A percentile compares a stretch with the other conserved stretches of the same genome.
phyloP scores from a whole-genome alignment of 768 basidiomycete species.

The Rhizopogon salebrosus region DNA sequence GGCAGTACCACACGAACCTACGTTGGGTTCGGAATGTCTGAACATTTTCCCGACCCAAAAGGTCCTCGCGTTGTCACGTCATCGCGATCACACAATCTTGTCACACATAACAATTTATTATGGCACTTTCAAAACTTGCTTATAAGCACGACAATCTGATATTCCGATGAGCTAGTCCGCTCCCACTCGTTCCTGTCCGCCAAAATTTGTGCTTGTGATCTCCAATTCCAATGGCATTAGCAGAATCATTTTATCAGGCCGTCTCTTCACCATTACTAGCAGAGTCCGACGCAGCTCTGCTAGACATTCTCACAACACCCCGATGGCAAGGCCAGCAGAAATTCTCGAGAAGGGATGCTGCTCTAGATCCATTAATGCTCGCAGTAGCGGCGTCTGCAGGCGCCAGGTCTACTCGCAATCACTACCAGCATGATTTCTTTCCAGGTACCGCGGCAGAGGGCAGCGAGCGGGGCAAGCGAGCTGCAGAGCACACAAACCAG shows the following conservation, averaged over 20 bases:
- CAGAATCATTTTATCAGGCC: slow-evolving; percentile 20
- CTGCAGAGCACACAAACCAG: slow-evolving; percentile 33
- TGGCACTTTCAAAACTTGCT: slow-evolving; percentile 1
- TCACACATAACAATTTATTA: not conserved
- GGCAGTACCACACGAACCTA: too few species aligned
- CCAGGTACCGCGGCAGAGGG: slow-evolving; percentile 31
- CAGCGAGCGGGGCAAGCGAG: slow-evolving; percentile 49
- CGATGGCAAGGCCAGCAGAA: slow-evolving; percentile 32
- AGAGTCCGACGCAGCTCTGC: slow-evolving; percentile 53
- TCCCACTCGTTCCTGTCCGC: not conserved
- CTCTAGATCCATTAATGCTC: slow-evolving; percentile 74
- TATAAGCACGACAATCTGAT: slow-evolving; percentile 1
- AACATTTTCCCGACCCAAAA: not conserved
- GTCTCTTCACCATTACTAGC: slow-evolving; percentile 21
- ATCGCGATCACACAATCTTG: not conserved
- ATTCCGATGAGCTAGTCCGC: not conserved
- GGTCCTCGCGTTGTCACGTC: not conserved
- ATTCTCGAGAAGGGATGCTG: slow-evolving; percentile 60
- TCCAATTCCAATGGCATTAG: slow-evolving; percentile 18
- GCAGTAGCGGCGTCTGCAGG: slow-evolving; percentile 72
- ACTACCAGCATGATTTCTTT: slow-evolving; percentile 79
- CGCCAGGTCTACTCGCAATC: slow-evolving; percentile 78
- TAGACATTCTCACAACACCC: slow-evolving; percentile 61
- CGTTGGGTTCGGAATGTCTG: too few species aligned
- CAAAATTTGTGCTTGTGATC: not conserved